Evolutionary conservation across 2,329 filamentous ascomycete genomes (phyloP), one percentile per base, ranked within the genome.

Genomic region (Coniochaeta sp.): DNA sequence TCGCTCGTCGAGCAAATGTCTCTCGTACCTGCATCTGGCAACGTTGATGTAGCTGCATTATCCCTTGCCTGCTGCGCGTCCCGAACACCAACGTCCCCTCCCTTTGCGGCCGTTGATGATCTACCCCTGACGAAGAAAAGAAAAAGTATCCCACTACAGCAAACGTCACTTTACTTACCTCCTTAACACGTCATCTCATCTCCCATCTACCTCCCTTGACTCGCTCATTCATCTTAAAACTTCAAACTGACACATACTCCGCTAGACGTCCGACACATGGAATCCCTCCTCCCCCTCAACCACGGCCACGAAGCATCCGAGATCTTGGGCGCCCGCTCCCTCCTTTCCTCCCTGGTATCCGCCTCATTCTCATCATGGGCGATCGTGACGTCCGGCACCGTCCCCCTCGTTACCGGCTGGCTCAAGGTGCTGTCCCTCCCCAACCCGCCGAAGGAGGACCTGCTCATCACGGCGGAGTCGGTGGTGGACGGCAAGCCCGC

Each of bases 301-400:
- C 91, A 90, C 75, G 91, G 91, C 59, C 74, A 81, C 44, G 88
- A 93, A 72, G 93, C 91, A 42, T 80, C 87, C 62, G 93, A 96
- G 73, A 91, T 98, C 65, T 91, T 91, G 1, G 95, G 93, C 14
- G 89, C 90, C 7, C 85, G 92, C 62, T 72, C 79, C 32, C 81
- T 96, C 59, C 82, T 96, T 57, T 78, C 84, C 63, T 73, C 79
- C 34, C 81, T 97, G 47, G 88, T 89, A 63, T 72, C 79, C 40
- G 77, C 77, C 58, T 74, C 77, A 47, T 84, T 83, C 3, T 88
- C 87, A 59, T 26, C 47, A 24, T 98, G 93, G 95, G 90, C 91
- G 57, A 96, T 98, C 66, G 93, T 93, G 61, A 89, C 86, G 0
- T 91, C 88, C 1, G 90, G 89, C 47, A 90, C 88, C 2, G 71